These are phyloP conservation scores for Alternaria sp. DNA, from an alignment of 2,329 filamentous ascomycete species.

Conservation along the genomic window DNA sequence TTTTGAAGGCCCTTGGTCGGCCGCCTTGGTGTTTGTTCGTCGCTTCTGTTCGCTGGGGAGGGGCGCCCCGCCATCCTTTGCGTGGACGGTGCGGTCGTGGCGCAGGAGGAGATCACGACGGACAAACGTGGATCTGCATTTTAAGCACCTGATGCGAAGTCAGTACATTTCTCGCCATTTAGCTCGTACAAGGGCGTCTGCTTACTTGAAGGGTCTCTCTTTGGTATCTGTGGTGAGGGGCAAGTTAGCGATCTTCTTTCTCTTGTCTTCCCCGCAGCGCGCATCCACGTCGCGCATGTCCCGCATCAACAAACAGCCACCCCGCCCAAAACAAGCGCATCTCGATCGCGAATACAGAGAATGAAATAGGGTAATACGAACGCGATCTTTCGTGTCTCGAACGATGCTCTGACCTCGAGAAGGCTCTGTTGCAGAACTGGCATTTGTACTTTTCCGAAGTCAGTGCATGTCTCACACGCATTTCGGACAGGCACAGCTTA, in stretches of 20 bases:
- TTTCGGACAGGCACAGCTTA: neutral
- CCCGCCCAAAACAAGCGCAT: constrained; percentile 32
- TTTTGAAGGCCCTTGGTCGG: constrained; percentile 69
- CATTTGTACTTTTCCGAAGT: neutral
- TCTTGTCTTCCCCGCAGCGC: constrained; percentile 45
- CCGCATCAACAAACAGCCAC: constrained; percentile 47
- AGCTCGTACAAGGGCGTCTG: too few species aligned
- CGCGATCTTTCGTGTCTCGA: constrained; percentile 97
- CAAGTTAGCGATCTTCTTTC: constrained; percentile 43
- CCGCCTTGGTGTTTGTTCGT: constrained; percentile 72
- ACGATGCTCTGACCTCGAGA: constrained; percentile 95
- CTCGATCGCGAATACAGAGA: constrained; percentile 32
- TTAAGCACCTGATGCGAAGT: constrained; percentile 62
- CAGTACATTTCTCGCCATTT: neutral
- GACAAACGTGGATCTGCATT: constrained; percentile 98
- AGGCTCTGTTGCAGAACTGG: constrained; percentile 89
- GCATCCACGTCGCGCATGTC: constrained; percentile 42
- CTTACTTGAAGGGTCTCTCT: constrained; percentile 93
- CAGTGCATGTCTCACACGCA: neutral
- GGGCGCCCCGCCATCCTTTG: constrained; percentile 94
- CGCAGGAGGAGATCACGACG: constrained; percentile 94
- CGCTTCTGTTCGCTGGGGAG: constrained; percentile 95
- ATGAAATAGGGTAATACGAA: constrained; percentile 66
- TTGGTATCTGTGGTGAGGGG: constrained; percentile 79
- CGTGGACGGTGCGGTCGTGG: constrained; percentile 97